Base-by-base conservation (phyloP, 345 rosid species). In the Erucastrum elatum region DNA sequence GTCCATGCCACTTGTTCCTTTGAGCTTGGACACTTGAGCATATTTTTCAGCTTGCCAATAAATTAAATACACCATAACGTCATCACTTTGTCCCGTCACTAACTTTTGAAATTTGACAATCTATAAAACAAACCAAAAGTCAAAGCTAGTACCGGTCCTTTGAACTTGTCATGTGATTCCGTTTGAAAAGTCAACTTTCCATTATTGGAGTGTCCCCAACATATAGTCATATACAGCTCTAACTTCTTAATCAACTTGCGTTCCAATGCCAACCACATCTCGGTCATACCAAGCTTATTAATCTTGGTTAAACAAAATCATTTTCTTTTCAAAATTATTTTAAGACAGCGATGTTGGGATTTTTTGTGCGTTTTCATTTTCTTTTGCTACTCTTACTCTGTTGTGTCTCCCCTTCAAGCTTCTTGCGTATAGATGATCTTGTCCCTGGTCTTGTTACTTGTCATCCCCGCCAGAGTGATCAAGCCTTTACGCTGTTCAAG, bases 331-430 rank as follows among this genome's bases (percentile, higher is more conserved):
- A 1, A 0, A 53, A 66, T 3, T 0, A 0, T 55, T 34, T 53
- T 41, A 25, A 33, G 11, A 53, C 39, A 3, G 65, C 71, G 7
- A 66, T 75, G 60, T 75, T 7, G 1, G 11, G 13, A 7, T 8
- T 2, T 0, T 7, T 0, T 55, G 0, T 39, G 34, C 46, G 13
- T 55, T 66, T 55, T 6, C 4, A 1, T 15, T 27, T 49, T 68
- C 16, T 76, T 34, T 68, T 6, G 31, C 15, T 68, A 13, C 17
- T 76, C 1, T 59, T 76, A 16, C 46, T 76, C 8, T 17, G 35
- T 31, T 60, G 3, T 13, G 62, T 60, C 49, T 68, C 53, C 8
- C 16, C 34, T 59, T 30, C 74, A 76, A 59, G 61, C 49, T 6
- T 68, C 25, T 59, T 59, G 13, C 31, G 6, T 10, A 59, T 59